Percentiles rank a stretch among this genome's conserved stretches.
Evolutionary conservation across 2,329 filamentous ascomycete species (phyloP).

Genomic region (Rhexocercosporidium sp.): DNA sequence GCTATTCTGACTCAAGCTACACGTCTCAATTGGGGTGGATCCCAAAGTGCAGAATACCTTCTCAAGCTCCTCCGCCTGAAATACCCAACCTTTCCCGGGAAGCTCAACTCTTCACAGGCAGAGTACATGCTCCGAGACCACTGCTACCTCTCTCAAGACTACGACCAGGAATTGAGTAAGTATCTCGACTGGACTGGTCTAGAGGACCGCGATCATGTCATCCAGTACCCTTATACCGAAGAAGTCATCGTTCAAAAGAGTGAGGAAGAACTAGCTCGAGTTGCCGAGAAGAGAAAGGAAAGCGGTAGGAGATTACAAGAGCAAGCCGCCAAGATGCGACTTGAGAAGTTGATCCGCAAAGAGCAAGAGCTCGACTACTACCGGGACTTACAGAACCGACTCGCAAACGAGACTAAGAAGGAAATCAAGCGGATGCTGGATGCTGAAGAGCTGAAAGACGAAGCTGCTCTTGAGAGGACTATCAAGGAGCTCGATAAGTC

Average conservation of each 20-base stretch:
- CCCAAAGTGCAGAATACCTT: slow-evolving; percentile 88
- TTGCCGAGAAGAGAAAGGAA: slow-evolving; percentile 94
- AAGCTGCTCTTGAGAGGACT: slow-evolving; percentile 80
- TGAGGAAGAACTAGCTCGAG: slow-evolving; percentile 87
- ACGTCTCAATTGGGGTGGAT: slow-evolving; percentile 92
- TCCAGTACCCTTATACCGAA: slow-evolving; percentile 94
- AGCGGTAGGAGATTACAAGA: slow-evolving; percentile 90
- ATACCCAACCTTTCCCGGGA: slow-evolving; percentile 87
- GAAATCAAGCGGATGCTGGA: slow-evolving; percentile 86
- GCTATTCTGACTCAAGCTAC: slow-evolving; percentile 85
- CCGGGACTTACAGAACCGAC: slow-evolving; percentile 76
- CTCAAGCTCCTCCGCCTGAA: slow-evolving; percentile 88
- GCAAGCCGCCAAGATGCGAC: slow-evolving; percentile 94
- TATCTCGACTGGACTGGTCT: slow-evolving; percentile 92
- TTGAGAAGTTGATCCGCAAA: slow-evolving; percentile 94
- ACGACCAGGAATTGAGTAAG: slow-evolving; percentile 74
- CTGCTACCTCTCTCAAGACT: slow-evolving; percentile 86
- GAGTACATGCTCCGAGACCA: slow-evolving; percentile 88
- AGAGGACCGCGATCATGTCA: slow-evolving; percentile 84
- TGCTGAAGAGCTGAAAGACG: slow-evolving; percentile 89
- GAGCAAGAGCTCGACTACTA: slow-evolving; percentile 96
- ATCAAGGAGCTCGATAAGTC: slow-evolving; percentile 90
- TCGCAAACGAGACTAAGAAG: slow-evolving; percentile 85
- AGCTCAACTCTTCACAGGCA: slow-evolving; percentile 84
- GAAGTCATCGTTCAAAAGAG: slow-evolving; percentile 90